Evolutionary conservation across 1,284 basidiomycete genomes (phyloP).

Genomic region (Cryptococcus jaspeensis): DNA sequence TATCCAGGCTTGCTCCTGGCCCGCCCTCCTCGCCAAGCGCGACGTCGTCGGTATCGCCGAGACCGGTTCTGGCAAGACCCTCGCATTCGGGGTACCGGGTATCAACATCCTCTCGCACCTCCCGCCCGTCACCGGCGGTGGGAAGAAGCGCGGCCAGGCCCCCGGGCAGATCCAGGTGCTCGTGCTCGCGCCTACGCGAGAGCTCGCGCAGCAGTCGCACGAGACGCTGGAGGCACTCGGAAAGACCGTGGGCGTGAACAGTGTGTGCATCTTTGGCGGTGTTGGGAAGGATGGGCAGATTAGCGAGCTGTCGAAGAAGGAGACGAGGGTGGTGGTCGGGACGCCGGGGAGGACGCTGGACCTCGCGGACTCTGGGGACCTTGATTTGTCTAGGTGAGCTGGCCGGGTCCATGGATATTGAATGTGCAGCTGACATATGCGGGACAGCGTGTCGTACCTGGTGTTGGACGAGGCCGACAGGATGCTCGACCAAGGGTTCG

Average conservation of each 20-base stretch:
- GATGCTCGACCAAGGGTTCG: constrained; percentile 98
- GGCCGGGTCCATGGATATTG: not conserved
- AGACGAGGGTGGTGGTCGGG: constrained; percentile 78
- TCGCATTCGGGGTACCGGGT: constrained; percentile 88
- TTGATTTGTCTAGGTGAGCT: constrained; percentile 73
- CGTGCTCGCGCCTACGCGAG: constrained; percentile 88
- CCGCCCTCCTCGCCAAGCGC: constrained; percentile 72
- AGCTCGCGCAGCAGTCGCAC: constrained; percentile 92
- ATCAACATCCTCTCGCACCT: constrained; percentile 59
- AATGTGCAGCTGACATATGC: not conserved
- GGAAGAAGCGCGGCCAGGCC: constrained; percentile 42
- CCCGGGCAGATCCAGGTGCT: constrained; percentile 66
- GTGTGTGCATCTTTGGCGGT: constrained; percentile 88
- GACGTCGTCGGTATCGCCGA: constrained; percentile 97
- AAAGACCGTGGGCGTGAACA: constrained; percentile 70
- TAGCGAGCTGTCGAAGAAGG: constrained; percentile 59
- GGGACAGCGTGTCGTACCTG: constrained; percentile 75
- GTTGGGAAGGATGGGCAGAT: constrained; percentile 84
- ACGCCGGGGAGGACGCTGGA: constrained; percentile 93
- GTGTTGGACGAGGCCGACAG: constrained; percentile 97
- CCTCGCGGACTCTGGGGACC: constrained; percentile 77
- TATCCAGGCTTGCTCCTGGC: constrained; percentile 96
- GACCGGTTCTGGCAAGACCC: constrained; percentile 95
- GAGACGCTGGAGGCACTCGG: constrained; percentile 77
- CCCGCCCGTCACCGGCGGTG: constrained; percentile 22